These are phyloP conservation scores for Kalmusia sp. DNA, from an alignment of 2,329 filamentous ascomycete species.

Conservation along the genomic window DNA sequence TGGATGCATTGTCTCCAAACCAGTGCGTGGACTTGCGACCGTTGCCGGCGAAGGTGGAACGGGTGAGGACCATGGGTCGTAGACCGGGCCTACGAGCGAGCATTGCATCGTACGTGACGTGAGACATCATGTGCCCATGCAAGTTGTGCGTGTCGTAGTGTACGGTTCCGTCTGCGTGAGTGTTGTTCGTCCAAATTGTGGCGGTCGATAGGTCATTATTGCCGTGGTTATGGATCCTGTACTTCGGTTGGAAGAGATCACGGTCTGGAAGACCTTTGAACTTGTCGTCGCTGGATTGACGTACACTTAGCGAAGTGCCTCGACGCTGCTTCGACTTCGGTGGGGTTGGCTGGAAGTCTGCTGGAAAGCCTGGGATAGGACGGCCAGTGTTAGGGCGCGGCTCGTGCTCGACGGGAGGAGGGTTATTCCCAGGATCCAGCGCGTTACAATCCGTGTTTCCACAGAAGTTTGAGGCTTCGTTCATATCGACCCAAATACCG, in stretches of 20 bases:
- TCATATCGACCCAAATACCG: constrained; percentile 67
- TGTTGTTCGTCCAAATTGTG: constrained; percentile 70
- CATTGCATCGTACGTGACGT: constrained; percentile 71
- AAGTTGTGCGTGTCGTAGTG: constrained; percentile 82
- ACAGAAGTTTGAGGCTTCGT: constrained; percentile 50
- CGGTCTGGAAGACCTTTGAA: constrained; percentile 67
- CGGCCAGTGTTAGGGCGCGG: constrained; percentile 66
- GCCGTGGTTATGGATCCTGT: constrained; percentile 70
- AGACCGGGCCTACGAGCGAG: constrained; percentile 66
- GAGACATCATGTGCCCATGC: constrained; percentile 78
- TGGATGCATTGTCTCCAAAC: constrained; percentile 63
- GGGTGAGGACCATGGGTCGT: constrained; percentile 75
- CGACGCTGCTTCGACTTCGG: no score
- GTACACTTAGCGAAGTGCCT: constrained; percentile 14
- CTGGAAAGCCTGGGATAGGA: constrained; percentile 72
- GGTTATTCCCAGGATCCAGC: constrained; percentile 50
- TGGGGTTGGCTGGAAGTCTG: constrained; percentile 69
- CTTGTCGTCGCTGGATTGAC: constrained; percentile 45
- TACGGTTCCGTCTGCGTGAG: constrained; percentile 70
- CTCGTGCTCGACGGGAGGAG: constrained; percentile 63
- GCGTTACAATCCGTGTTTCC: constrained; percentile 52
- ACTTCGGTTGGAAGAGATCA: constrained; percentile 69
- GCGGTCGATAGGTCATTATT: constrained; percentile 49
- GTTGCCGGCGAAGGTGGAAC: constrained; percentile 77
- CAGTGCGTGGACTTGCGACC: constrained; percentile 67